Base-by-base conservation (phyloP, 2,329 filamentous ascomycete genomes). In the Venturia carpophila region DNA sequence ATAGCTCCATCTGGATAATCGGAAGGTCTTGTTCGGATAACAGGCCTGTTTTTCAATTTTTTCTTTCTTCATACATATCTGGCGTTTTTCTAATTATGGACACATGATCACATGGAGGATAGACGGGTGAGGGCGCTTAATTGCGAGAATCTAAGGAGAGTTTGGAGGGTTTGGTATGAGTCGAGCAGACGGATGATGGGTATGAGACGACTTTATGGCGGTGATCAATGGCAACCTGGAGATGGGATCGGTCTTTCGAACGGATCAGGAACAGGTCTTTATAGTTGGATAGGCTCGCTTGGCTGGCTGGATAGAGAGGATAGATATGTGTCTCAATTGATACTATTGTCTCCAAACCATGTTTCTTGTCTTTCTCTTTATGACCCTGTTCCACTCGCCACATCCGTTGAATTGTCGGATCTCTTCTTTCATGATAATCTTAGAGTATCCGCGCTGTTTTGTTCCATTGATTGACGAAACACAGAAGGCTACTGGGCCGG, bases 251-350 rank as follows among this genome's bases (percentile, higher is more conserved):
- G 49, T 37, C 27, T 37, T 37, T 13, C 30, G 27, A 58, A 58
- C 30, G 52, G 30, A 58, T n/a, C 19, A 58, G 15, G 52, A n/a
- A 7, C 27, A 58, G 27, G 30, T 58, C 52, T 58, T n/a, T 37
- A 27, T 58, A 37, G 52, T 58, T 58, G 52, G 52, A 58, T 58
- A 58, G 30, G 30, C 52, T 58, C 30, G 24, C 30, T 34, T 58
- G 52, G 52, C 52, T 58, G 52, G 52, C 52, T 58, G 52, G 30
- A 37, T 58, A 21, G 52, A 58, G 30, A 24, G 34, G 52, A 10
- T 9, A 10, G 30, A 58, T n/a, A 24, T 37, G 15, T 37, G 27
- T 15, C 52, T 37, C 52, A 58, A 58, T 37, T 17, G 52, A 58
- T 58, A 37, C 17, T 58, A n/a, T 15, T 37, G 30, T 37, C 15